Conservation (phyloP, 371 early-diverging fungal genomes). For the Actinomucor elegans region DNA sequence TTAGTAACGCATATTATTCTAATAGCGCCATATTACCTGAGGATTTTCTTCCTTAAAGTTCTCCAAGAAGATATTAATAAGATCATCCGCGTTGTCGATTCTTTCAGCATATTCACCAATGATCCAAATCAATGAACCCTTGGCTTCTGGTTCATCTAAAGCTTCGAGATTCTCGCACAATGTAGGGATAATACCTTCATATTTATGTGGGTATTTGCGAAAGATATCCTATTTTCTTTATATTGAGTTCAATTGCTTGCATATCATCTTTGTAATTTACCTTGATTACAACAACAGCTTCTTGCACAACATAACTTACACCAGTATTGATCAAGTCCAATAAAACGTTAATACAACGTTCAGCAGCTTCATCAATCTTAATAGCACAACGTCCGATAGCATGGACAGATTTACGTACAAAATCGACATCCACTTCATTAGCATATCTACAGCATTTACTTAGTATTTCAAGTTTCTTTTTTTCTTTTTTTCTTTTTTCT, state of each 20-base stretch:
- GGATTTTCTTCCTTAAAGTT: conserved; percentile 65
- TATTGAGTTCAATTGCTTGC: too few species aligned
- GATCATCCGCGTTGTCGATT: conserved; percentile 82
- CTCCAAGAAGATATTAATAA: conserved; percentile 78
- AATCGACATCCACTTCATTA: conserved; percentile 96
- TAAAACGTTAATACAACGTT: conserved; percentile 83
- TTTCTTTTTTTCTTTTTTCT: too few species aligned
- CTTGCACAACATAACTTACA: conserved; percentile 91
- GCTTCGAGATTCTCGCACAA: conserved; percentile 89
- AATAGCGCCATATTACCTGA: conserved; percentile 49
- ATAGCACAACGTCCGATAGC: conserved; percentile 94
- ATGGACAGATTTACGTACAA: conserved; percentile 89
- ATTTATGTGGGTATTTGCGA: conserved; percentile 89
- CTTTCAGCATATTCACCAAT: conserved; percentile 95
- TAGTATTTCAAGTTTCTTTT: too few species aligned
- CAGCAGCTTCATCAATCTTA: conserved; percentile 87
- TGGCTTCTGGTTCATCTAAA: conserved; percentile 92
- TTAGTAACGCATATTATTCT: conserved; percentile 57
- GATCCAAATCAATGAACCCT: conserved; percentile 93
- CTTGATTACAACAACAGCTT: conserved; percentile 89
- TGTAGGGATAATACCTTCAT: conserved; percentile 83
- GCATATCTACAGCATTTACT: conserved; percentile 66
- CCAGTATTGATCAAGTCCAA: conserved; percentile 89
- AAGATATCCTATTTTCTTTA: conserved; percentile 74
- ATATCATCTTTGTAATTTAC: conserved; percentile 28